Percentiles rank a stretch among this genome's conserved stretches.
phyloP scores from a whole-genome alignment of 352 stramenopile species.

The Phytopythium chamaehyphon region DNA sequence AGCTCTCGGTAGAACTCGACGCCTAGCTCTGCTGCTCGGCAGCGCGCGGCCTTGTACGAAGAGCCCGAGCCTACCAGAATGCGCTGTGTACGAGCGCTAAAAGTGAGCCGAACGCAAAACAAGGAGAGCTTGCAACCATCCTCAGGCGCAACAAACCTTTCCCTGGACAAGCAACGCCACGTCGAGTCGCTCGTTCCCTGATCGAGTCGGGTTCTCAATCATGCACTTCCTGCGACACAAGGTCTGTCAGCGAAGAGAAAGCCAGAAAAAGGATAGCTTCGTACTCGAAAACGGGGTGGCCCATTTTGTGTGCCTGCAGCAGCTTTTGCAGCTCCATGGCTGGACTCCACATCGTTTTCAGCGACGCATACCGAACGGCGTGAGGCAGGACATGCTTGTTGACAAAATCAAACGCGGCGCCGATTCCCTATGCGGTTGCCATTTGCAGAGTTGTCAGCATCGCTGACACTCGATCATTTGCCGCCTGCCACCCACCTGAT shows the following conservation, averaged over 20 bases:
- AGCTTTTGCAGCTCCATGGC: conserved; percentile 37
- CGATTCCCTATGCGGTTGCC: conserved; percentile 28
- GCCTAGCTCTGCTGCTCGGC: conserved; percentile 25
- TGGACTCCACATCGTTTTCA: conserved; percentile 27
- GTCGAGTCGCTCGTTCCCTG: conserved; percentile 17
- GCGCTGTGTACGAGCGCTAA: neutral
- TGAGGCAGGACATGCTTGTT: conserved; percentile 39
- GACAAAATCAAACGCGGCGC: conserved; percentile 36
- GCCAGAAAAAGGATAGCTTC: neutral
- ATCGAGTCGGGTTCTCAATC: conserved; percentile 19
- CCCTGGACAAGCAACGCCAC: conserved; percentile 33
- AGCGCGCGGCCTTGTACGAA: conserved; percentile 11
- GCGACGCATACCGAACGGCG: conserved; percentile 30
- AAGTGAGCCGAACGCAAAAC: neutral
- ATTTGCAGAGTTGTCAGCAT: no score
- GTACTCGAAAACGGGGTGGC: conserved; percentile 48
- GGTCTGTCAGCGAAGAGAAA: neutral
- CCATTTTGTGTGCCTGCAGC: conserved; percentile 39
- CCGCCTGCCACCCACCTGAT: conserved; percentile 22
- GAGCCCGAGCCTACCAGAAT: neutral
- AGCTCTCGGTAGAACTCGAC: conserved; percentile 18
- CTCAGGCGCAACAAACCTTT: conserved; percentile 18
- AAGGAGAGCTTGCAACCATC: neutral
- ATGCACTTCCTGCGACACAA: conserved; percentile 14
- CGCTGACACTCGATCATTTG: no score